These are phyloP conservation scores for Discostella stelligera DNA, from an alignment of 352 stramenopile species.

Conservation along the genomic window DNA sequence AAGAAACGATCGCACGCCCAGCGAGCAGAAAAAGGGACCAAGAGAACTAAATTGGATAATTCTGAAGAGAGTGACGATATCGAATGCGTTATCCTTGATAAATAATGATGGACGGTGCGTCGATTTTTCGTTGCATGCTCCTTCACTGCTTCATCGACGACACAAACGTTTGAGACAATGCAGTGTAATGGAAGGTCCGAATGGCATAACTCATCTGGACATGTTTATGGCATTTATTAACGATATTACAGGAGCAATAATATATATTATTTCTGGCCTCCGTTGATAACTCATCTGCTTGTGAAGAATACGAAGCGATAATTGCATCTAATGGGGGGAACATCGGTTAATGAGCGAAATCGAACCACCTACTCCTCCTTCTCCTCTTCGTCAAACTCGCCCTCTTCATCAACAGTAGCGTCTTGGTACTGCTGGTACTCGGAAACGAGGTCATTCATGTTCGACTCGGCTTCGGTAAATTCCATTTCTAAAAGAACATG, in stretches of 20 bases:
- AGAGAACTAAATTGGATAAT: constrained; percentile 49
- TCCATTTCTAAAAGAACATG: constrained; percentile 90
- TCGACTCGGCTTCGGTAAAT: constrained; percentile 99
- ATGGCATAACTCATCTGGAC: neutral
- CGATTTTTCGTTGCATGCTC: neutral
- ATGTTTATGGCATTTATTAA: constrained; percentile 2
- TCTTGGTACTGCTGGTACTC: constrained; percentile 99
- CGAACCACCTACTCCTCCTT: neutral
- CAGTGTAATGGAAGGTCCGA: neutral
- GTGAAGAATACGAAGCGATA: constrained; percentile 11
- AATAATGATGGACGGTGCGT: neutral
- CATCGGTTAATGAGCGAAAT: neutral
- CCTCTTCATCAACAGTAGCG: constrained; percentile 93
- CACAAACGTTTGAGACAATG: neutral
- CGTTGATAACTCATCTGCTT: constrained; percentile 5
- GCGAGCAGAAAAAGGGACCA: constrained; percentile 24
- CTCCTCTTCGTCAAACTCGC: constrained; percentile 41
- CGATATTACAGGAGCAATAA: constrained; percentile 5
- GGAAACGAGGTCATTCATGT: constrained; percentile 99
- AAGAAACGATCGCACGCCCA: constrained; percentile 34
- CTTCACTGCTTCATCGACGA: neutral
- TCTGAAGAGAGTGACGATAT: constrained; percentile 33
- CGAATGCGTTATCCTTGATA: neutral
- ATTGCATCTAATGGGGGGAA: neutral
- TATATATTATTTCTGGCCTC: constrained; percentile 6